phyloP scores from a whole-genome alignment of 495 filamentous ascomycete genomes.

The Penicillium nucicola region DNA sequence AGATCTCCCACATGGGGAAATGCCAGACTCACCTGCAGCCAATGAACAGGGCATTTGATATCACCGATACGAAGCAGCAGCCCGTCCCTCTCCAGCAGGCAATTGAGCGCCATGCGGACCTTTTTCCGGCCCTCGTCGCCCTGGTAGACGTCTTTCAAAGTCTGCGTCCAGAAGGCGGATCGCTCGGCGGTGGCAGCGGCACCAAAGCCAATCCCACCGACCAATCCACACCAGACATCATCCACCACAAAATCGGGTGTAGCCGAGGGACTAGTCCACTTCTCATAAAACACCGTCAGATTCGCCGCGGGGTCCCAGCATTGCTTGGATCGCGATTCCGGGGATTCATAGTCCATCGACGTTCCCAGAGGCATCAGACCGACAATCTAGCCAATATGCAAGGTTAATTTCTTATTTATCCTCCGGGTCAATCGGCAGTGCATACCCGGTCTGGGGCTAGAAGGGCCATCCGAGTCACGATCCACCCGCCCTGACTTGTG shows the following conservation, averaged over 20 bases:
- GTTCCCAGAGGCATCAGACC: conserved; percentile 61
- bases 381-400: conserved; percentile 37
- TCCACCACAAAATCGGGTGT: conserved; percentile 55
- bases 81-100: conserved; percentile 57
- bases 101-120: conserved; percentile 54
- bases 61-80: conserved; percentile 52
- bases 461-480: conserved; percentile 59
- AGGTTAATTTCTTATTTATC: background rate
- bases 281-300: conserved; percentile 43
- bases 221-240: conserved; percentile 54
- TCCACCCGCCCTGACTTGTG: conserved; percentile 66
- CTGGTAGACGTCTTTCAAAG: conserved; percentile 52
- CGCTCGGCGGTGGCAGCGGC: conserved; percentile 35
- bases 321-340: conserved; percentile 49
- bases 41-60: conserved; percentile 60
- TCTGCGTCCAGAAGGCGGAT: conserved; percentile 50
- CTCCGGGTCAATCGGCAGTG: background rate
- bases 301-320: conserved; percentile 57
- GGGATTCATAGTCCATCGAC: conserved; percentile 60
- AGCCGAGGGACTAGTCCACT: conserved; percentile 39
- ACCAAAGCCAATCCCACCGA: conserved; percentile 57
- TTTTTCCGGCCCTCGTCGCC: conserved; percentile 60
- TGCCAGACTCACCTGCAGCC: conserved; percentile 54
- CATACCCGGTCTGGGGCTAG: conserved; percentile 54
- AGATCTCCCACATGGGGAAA: background rate